phyloP scores from a whole-genome alignment of 1,284 basidiomycete species.

The Melanopsichium pennsylvanicum region DNA sequence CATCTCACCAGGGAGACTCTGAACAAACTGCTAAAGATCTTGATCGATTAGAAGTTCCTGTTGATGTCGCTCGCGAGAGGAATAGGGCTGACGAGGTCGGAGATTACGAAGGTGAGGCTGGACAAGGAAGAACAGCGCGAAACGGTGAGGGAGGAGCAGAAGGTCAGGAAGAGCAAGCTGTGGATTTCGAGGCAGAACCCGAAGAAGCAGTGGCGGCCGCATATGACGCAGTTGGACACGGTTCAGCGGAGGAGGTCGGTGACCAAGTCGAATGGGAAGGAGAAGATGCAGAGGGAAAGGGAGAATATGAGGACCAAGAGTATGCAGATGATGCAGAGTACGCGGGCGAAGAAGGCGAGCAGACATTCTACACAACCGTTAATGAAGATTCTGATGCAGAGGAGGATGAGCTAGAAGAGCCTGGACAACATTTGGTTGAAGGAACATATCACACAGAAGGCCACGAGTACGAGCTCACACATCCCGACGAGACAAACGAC shows the following conservation, averaged over 20 bases:
- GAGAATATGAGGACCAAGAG: conserved; percentile 2
- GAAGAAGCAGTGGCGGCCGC: conserved; percentile 10
- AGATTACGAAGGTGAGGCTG: neutral
- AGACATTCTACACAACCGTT: conserved; percentile 36
- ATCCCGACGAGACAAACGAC: conserved; percentile 6
- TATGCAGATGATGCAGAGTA: conserved; percentile 10
- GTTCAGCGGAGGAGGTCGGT: neutral
- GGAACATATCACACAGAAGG: neutral
- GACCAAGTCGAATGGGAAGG: conserved; percentile 10
- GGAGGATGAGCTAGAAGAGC: conserved; percentile 36
- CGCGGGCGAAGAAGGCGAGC: conserved; percentile 19
- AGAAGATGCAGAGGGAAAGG: neutral
- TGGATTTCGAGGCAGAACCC: conserved; percentile 2
- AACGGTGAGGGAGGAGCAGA: neutral
- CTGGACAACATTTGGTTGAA: conserved; percentile 1
- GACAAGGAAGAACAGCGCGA: neutral
- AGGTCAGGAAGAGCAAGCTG: conserved; percentile 2
- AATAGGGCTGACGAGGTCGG: neutral
- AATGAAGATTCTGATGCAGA: conserved; percentile 21
- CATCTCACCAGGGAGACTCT: neutral
- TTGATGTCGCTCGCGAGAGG: neutral
- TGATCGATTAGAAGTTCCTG: neutral
- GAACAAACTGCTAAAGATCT: too few relatives aligned
- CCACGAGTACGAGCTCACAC: conserved; percentile 1
- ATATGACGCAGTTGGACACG: too few relatives aligned